A percentile compares a stretch with the other conserved stretches of the same genome.
Evolutionary conservation across 2,329 filamentous ascomycete genomes (phyloP).

Genomic region (Dryadomyces quercus-mongolicae): DNA sequence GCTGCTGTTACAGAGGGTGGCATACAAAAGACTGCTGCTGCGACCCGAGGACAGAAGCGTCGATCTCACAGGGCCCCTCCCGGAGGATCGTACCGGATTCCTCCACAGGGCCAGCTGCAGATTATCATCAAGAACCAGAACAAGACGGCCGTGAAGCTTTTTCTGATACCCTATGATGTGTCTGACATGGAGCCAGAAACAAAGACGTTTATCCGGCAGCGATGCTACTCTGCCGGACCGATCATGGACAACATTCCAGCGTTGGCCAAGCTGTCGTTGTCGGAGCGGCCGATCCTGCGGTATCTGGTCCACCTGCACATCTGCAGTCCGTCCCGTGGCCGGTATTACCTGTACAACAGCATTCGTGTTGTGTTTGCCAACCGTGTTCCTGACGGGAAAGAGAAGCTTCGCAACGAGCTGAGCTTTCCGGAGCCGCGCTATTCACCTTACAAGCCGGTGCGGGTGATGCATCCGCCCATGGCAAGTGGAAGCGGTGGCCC

Average conservation of each 20-base stretch:
- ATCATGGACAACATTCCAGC: slow-evolving; percentile 51
- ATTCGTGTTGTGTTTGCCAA: slow-evolving; percentile 95
- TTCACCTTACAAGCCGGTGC: slow-evolving; percentile 64
- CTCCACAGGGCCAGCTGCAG: slow-evolving; percentile 85
- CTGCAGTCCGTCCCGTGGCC: slow-evolving; percentile 70
- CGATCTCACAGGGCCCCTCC: slow-evolving; percentile 53
- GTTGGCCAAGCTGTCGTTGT: slow-evolving; percentile 14
- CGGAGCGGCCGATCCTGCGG: slow-evolving; percentile 60
- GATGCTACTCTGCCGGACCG: slow-evolving; percentile 80
- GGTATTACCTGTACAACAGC: slow-evolving; percentile 83
- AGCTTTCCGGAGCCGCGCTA: slow-evolving; percentile 82
- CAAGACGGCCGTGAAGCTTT: slow-evolving; percentile 94
- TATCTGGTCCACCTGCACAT: slow-evolving; percentile 92
- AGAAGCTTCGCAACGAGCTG: slow-evolving; percentile 81
- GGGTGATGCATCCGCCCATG: slow-evolving; percentile 32
- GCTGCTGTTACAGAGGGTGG: slow-evolving; percentile 15
- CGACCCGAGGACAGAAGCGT: slow-evolving; percentile 30
- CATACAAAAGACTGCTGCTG: neutral
- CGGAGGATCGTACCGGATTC: slow-evolving; percentile 86
- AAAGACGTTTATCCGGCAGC: slow-evolving; percentile 91
- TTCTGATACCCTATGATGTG: slow-evolving; percentile 86
- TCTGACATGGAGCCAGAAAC: slow-evolving; percentile 85
- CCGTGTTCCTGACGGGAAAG: slow-evolving; percentile 87
- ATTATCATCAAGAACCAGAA: slow-evolving; percentile 98
- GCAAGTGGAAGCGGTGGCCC: slow-evolving; percentile 22